phyloP scores from a whole-genome alignment of 768 basidiomycete genomes.

The Auricularia heimuer region DNA sequence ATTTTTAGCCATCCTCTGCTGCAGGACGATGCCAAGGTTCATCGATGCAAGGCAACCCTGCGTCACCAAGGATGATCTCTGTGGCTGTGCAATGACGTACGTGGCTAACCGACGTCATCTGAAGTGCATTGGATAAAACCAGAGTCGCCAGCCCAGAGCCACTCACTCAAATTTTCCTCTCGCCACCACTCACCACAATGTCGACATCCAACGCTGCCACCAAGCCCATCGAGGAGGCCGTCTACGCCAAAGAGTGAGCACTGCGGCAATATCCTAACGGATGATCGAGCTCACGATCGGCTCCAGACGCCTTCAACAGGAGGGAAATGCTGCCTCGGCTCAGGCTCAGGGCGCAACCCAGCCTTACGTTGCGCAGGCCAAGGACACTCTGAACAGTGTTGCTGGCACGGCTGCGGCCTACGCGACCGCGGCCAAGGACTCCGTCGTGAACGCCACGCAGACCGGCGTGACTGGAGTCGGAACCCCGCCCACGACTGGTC shows the following conservation, averaged over 20 bases:
- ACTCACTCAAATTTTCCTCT: background rate
- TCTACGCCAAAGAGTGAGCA: background rate
- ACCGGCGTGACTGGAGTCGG: background rate
- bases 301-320: background rate
- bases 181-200: background rate
- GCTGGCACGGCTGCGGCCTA: background rate
- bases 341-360: background rate
- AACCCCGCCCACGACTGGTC: background rate
- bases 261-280: background rate
- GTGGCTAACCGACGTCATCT: too few relatives aligned
- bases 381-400: background rate
- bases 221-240: constrained; percentile 1
- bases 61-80: too few relatives aligned
- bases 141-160: background rate
- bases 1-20: too few relatives aligned
- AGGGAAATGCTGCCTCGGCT: background rate
- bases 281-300: background rate
- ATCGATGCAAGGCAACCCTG: too few relatives aligned
- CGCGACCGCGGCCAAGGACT: background rate
- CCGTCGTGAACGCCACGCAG: background rate
- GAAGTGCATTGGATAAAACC: background rate
- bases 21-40: too few relatives aligned
- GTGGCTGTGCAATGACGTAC: too few relatives aligned
- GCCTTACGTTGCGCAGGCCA: background rate
- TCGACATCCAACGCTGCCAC: background rate